Evolutionary conservation across 345 rosid genomes (phyloP).

Genomic region (Rhodamnia rubescens): DNA sequence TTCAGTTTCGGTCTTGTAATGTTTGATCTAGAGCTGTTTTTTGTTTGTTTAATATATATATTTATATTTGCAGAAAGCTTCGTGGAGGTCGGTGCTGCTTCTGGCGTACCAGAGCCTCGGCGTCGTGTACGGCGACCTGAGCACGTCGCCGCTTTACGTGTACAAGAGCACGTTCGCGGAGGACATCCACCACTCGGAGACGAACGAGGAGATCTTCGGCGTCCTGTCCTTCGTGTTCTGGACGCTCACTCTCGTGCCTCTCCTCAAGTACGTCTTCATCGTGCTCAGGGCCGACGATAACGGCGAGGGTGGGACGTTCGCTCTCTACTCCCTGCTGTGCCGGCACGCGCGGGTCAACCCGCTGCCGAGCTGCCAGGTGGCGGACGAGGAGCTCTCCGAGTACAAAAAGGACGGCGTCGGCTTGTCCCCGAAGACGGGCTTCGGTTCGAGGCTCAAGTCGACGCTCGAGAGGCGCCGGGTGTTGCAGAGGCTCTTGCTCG

Average conservation of each 20-base stretch:
- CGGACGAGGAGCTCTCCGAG: constrained; percentile 61
- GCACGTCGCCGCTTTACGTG: constrained; percentile 81
- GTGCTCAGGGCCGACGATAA: constrained; percentile 87
- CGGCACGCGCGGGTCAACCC: constrained; percentile 84
- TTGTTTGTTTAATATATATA: too few relatives aligned
- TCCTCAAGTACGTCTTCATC: constrained; percentile 69
- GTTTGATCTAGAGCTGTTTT: background rate
- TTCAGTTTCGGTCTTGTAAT: background rate
- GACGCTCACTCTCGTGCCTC: constrained; percentile 80
- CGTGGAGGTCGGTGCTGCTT: constrained; percentile 73
- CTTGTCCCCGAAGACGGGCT: constrained; percentile 23
- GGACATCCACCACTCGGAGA: constrained; percentile 62
- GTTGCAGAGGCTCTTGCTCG: constrained; percentile 64
- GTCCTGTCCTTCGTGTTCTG: constrained; percentile 79
- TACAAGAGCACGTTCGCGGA: constrained; percentile 79
- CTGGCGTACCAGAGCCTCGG: constrained; percentile 53
- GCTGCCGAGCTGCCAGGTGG: constrained; percentile 68
- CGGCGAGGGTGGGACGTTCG: constrained; percentile 94
- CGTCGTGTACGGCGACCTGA: constrained; percentile 88
- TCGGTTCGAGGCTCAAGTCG: constrained; percentile 51
- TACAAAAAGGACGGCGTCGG: constrained; percentile 40
- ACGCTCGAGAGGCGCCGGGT: constrained; percentile 55
- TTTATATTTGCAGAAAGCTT: constrained; percentile 38
- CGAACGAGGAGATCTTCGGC: constrained; percentile 87
- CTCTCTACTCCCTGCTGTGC: constrained; percentile 75